Percentiles rank a stretch among this genome's conserved stretches.
Conservation (phyloP, 2,329 filamentous ascomycete species). For the Chaetomium sp. region DNA sequence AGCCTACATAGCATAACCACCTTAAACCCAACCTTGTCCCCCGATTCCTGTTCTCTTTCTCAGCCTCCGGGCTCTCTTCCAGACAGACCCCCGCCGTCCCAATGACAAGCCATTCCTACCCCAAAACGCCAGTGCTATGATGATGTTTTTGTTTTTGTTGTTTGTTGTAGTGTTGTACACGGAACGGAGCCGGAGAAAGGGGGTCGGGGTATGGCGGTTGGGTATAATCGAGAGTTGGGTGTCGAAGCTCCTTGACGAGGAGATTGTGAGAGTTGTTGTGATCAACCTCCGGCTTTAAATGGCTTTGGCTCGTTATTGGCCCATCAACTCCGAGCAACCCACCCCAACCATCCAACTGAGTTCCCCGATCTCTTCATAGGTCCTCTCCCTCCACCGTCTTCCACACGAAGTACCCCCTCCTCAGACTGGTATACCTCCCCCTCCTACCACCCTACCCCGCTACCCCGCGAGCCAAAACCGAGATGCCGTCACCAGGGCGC, state of each 20-base stretch:
- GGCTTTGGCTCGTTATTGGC: too few species aligned
- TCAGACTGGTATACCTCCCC: not conserved
- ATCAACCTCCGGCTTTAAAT: too few species aligned
- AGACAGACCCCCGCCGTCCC: not conserved
- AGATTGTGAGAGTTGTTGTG: too few species aligned
- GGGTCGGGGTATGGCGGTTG: not conserved
- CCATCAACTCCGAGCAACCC: too few species aligned
- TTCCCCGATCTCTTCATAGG: not conserved
- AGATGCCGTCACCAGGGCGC: too few species aligned
- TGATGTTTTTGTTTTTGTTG: conserved; percentile 14
- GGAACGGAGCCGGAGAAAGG: not conserved
- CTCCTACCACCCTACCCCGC: too few species aligned
- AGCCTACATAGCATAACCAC: too few species aligned
- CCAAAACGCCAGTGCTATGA: conserved; percentile 23
- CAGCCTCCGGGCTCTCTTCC: not conserved
- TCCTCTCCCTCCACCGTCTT: not conserved
- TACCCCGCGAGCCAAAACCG: too few species aligned
- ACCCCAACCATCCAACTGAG: too few species aligned
- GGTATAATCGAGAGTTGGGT: conserved; percentile 26
- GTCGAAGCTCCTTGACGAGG: too few species aligned
- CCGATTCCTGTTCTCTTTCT: not conserved
- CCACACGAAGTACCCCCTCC: not conserved
- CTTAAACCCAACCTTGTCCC: not conserved
- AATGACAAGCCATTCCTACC: conserved; percentile 3
- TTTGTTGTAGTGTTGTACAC: conserved; percentile 6